Conservation (phyloP, 2,329 filamentous ascomycete species). For the Pseudogymnoascus sp. region DNA sequence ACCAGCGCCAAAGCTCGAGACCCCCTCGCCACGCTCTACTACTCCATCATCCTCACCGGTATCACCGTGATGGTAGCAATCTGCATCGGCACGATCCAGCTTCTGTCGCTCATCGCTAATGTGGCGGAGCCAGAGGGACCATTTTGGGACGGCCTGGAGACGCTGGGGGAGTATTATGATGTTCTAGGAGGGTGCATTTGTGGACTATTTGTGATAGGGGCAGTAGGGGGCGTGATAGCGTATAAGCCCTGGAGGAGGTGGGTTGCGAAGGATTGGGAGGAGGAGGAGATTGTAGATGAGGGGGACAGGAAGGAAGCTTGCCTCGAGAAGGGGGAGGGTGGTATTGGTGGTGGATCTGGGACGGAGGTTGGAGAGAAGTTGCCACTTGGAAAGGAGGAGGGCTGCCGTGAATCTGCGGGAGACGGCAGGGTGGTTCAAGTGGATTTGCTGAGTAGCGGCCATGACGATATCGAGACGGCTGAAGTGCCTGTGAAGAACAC, state of each 20-base stretch:
- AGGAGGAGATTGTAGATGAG: neutral
- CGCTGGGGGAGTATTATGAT: constrained; percentile 72
- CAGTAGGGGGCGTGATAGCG: constrained; percentile 48
- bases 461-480: neutral
- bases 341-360: neutral
- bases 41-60: constrained; percentile 45
- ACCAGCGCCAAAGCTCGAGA: constrained; percentile 70
- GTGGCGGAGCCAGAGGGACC: constrained; percentile 61
- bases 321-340: neutral
- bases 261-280: constrained; percentile 33
- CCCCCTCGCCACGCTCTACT: constrained; percentile 84
- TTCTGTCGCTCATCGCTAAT: constrained; percentile 69
- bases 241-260: constrained; percentile 72
- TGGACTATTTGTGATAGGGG: constrained; percentile 69
- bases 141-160: constrained; percentile 87
- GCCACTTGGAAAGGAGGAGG: neutral
- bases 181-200: constrained; percentile 82
- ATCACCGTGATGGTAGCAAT: constrained; percentile 29
- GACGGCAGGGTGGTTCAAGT: neutral
- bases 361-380: neutral
- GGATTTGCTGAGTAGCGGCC: neutral
- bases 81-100: constrained; percentile 77
- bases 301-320: neutral
- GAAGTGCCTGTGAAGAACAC: neutral
- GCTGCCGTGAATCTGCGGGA: neutral